Evolutionary conservation across 768 basidiomycete species (phyloP), one percentile per base, ranked within the genome.

Genomic region (Phaeotremella fagi): DNA sequence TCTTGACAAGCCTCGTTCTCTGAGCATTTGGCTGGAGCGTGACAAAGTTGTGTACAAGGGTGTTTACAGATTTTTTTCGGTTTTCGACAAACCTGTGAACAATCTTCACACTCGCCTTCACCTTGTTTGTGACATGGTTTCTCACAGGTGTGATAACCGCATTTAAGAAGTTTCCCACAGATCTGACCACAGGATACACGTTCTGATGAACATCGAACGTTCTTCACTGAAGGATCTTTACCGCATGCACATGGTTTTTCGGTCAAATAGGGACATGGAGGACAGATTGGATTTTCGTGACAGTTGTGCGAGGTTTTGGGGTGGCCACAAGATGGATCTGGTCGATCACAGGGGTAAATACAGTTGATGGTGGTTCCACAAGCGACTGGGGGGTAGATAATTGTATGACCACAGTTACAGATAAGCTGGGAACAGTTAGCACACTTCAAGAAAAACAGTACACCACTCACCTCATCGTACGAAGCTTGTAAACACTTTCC

Each of bases 121-220:
- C 85, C 89, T 2, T 79, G 54, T 18, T 61, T 77, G 66, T 99
- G 95, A 72, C 95, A 99, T 0, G 80, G 64, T 50, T 83, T 80
- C 54, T 86, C 83, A 71, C 95, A 99, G 14, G 80, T 83, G 71
- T 99, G 95, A 69, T 85, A 90, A 1, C 94, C 95, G 64, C 95
- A 99, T 0, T 75, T 75, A 51, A 97, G 76, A 2, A 86, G 85
- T 84, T 56, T 85, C 86, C 65, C 65, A 71, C 95, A 99, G 2
- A 79, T 73, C 23, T 77, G 81, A 6, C 94, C 95, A 68, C 95
- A 99, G 0, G 82, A 84, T 4, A 99, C 85, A 64, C 83, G 86
- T 65, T 87, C 86, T 66, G 87, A 82, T 1, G 90, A 88, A 71
- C 95, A 99, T 29, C 82, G 78, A 11, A 91, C 80, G 64, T 97